A percentile compares a stretch with the other conserved stretches of the same genome.
phyloP scores from a whole-genome alignment of 306 rosid species.

The Arachis stenosperma region DNA sequence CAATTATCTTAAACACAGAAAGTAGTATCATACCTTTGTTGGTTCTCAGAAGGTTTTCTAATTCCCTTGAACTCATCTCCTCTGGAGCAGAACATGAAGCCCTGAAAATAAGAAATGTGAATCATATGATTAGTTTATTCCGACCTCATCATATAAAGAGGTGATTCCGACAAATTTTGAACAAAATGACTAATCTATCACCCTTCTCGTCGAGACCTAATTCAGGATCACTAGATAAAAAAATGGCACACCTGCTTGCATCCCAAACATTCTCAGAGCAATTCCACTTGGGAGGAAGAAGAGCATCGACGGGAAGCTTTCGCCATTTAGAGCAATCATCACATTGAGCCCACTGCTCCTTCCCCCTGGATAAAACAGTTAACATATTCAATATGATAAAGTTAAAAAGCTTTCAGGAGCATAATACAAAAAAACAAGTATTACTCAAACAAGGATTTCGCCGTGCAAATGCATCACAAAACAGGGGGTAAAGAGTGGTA shows the following conservation, averaged over 20 bases:
- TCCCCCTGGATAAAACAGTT: conserved; percentile 58
- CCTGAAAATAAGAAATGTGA: conserved; percentile 46
- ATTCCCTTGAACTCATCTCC: conserved; percentile 69
- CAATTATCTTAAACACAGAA: conserved; percentile 21
- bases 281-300: conserved; percentile 96
- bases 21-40: conserved; percentile 60
- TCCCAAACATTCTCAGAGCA: conserved; percentile 90
- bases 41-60: conserved; percentile 70
- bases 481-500: conserved; percentile 7
- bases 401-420: conserved; percentile 8
- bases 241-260: conserved; percentile 61
- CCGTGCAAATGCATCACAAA: conserved; percentile 8
- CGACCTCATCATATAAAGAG: conserved; percentile 28
- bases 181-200: no score
- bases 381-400: conserved; percentile 26
- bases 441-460: conserved; percentile 12
- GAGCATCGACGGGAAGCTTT: conserved; percentile 75
- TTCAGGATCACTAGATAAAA: neutral
- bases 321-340: conserved; percentile 98
- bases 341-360: conserved; percentile 93
- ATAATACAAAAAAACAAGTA: conserved; percentile 7
- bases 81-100: conserved; percentile 70
- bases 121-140: conserved; percentile 36
- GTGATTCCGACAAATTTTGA: neutral
- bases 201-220: no score